A percentile compares a stretch with the other conserved stretches of the same genome.
Evolutionary conservation across 805 yeast species (phyloP).

Genomic region (Hanseniaspora occidentalis): DNA sequence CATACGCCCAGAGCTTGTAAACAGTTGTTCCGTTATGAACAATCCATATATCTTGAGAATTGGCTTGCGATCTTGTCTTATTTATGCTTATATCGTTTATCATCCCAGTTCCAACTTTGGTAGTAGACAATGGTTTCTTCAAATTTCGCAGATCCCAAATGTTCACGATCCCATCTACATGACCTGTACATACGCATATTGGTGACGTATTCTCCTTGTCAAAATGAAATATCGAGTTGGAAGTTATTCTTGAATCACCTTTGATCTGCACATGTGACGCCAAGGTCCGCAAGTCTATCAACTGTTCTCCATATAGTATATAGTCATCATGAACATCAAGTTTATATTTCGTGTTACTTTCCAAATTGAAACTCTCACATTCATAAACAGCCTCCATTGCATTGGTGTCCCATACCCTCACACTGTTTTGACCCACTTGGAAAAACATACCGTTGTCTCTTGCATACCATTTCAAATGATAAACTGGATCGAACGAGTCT

Average conservation of each 20-base stretch:
- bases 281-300: neutral
- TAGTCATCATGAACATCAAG: neutral
- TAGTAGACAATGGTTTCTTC: neutral
- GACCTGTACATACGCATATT: neutral
- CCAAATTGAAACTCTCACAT: neutral
- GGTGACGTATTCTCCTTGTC: too few relatives aligned
- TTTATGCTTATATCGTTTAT: too few relatives aligned
- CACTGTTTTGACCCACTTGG: neutral
- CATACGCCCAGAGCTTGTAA: neutral
- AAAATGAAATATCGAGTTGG: neutral
- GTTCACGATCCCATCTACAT: neutral
- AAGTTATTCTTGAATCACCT: neutral
- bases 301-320: neutral
- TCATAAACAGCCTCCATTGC: neutral
- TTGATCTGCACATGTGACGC: neutral
- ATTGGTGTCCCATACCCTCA: neutral
- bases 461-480: neutral
- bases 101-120: neutral
- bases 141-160: neutral
- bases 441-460: conserved; percentile 1
- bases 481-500: neutral
- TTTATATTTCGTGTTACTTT: neutral
- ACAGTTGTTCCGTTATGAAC: neutral
- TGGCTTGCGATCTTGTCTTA: too few relatives aligned
- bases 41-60: too few relatives aligned